phyloP scores from a whole-genome alignment of 345 rosid species.

The Zanthoxylum bungeanum region DNA sequence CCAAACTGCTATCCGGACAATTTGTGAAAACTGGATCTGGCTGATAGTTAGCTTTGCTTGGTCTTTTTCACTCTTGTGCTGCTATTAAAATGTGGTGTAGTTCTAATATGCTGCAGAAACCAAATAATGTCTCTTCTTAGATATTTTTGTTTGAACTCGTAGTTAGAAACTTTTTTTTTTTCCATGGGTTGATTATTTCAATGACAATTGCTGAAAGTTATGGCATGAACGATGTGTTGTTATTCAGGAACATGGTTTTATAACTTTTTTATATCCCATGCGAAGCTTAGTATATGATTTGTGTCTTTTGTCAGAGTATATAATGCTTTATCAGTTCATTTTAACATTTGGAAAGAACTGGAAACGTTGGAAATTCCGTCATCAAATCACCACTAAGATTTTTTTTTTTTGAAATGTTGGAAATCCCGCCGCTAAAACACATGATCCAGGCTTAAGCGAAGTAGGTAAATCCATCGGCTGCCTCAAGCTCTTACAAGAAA shows the following conservation, averaged over 20 bases:
- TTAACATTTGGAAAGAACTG: too few species aligned
- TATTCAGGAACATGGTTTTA: background rate
- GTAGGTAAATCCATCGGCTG: too few species aligned
- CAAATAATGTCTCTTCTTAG: background rate
- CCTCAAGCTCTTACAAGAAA: too few species aligned
- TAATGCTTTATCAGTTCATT: too few species aligned
- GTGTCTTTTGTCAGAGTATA: too few species aligned
- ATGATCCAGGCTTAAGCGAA: too few species aligned
- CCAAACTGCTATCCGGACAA: conserved; percentile 36
- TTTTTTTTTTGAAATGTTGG: too few species aligned
- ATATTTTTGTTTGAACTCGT: background rate
- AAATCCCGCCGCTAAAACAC: too few species aligned
- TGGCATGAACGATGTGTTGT: background rate
- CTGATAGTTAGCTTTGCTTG: background rate
- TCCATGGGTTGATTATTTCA: background rate
- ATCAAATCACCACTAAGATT: too few species aligned
- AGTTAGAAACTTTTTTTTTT: background rate
- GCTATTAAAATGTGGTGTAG: background rate
- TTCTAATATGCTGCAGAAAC: background rate
- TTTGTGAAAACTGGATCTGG: conserved; percentile 14
- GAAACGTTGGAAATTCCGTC: too few species aligned
- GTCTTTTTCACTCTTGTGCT: background rate
- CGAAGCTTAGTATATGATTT: too few species aligned
- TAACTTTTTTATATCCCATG: background rate
- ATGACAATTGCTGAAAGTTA: background rate